Base-by-base conservation (phyloP, 2,329 filamentous ascomycete genomes). In the Aureobasidium sp. region DNA sequence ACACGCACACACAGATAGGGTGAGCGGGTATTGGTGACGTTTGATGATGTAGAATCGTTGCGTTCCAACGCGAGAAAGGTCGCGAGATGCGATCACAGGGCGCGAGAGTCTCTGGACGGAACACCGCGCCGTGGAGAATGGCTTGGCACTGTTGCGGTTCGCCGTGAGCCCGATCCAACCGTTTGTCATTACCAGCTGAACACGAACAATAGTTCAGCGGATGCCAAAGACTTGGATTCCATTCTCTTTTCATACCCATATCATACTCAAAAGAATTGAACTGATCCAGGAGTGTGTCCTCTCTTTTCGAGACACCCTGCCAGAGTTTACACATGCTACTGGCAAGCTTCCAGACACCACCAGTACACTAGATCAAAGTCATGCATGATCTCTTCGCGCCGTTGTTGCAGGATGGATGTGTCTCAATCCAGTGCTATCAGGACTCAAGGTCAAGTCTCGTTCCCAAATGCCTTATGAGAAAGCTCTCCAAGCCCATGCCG, bases 11-110 rank as follows among this genome's bases (percentile, higher is more conserved):
- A 39, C 45, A 30, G 30, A 34, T n/a, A 25, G 16, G 45, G 11
- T 22, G 45, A 50, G 12, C 30, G 22, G 35, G 30, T 29, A 34
- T 16, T 38, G 25, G 21, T 51, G 35, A 51, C 48, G 48, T 51
- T 50, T 24, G 37, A 25, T 41, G 37, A 41, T 51, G 48, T 25
- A 37, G 48, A 51, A 37, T 51, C 25, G 35, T 51, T 51, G 47
- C 40, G 47, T 50, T 49, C 45, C 22, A 27, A 32, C 16, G 37
- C 37, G 17, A 39, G 37, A 41, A 48, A 22, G 19, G 48, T 41
- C 27, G 48, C 32, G 35, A 41, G 19, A 21, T 53, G 50, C 39
- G 50, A 53, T 53, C 39, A n/a, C n/a, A 39, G 37, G 37, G 47
- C 47, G 48, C 29, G 47, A 51, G 41, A n/a, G 45, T 49, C 45